A percentile compares a stretch with the other conserved stretches of the same genome.
Conservation (phyloP, 148 eudicot genomes). For the Rheum nobile region DNA sequence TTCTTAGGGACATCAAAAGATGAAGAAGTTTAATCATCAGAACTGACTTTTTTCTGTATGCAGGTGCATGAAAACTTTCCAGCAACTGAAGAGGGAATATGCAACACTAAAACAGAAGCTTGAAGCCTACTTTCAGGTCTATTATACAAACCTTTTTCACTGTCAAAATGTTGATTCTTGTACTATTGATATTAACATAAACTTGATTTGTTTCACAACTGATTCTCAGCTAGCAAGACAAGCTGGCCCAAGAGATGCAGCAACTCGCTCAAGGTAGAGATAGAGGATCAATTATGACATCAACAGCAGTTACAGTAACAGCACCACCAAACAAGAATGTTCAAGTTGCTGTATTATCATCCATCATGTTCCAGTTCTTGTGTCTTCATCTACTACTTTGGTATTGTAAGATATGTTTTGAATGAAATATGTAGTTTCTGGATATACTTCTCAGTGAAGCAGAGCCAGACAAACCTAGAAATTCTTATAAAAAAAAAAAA, state of each 20-base stretch:
- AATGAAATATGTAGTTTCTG: not conserved
- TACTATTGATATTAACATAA: not conserved
- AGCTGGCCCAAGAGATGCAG: slow-evolving; percentile 56
- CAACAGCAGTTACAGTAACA: not conserved
- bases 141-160: not conserved
- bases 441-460: no score
- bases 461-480: no score
- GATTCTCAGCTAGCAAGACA: slow-evolving; percentile 59
- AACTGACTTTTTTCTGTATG: not conserved
- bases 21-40: not conserved
- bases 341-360: not conserved
- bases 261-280: slow-evolving; percentile 30
- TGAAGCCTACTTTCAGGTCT: slow-evolving; percentile 64
- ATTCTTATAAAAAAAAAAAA: not conserved
- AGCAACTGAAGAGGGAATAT: slow-evolving; percentile 55
- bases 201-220: not conserved
- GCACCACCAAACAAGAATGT: not conserved
- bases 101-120: slow-evolving; percentile 47
- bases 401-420: no score
- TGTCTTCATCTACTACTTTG: not conserved
- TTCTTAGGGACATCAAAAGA: not conserved
- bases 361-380: not conserved
- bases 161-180: not conserved
- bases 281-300: not conserved
- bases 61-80: slow-evolving; percentile 58